Percentiles rank a stretch among this genome's conserved stretches.
phyloP scores from a whole-genome alignment of 169 alveolate species.

The Besnoitia besnoiti region DNA sequence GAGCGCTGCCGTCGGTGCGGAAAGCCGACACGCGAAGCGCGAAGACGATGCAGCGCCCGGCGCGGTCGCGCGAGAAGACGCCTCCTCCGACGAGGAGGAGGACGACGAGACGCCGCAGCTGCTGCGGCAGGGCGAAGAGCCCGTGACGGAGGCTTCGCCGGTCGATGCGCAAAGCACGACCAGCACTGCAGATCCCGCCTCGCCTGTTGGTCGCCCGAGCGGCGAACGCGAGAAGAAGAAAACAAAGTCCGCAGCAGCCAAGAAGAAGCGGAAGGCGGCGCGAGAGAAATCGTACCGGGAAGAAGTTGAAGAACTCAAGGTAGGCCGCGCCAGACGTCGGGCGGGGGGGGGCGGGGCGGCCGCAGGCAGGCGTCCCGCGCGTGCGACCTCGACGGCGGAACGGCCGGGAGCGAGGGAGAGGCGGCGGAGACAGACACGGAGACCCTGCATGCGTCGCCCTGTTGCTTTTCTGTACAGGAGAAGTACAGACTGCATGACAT shows the following conservation, averaged over 20 bases:
- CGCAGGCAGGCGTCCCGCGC: not conserved
- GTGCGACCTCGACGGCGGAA: not conserved
- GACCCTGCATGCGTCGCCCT: not conserved
- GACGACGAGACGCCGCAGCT: not conserved
- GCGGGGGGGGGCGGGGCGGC: too few relatives aligned
- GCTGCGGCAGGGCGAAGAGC: not conserved
- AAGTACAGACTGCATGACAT: conserved; percentile 69
- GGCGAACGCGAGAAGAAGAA: not conserved
- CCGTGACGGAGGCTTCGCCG: not conserved
- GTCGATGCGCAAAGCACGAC: not conserved
- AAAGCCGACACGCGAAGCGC: too few relatives aligned
- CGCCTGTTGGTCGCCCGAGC: not conserved
- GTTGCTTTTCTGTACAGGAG: conserved; percentile 53
- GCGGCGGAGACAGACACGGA: too few relatives aligned
- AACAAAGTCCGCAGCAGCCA: not conserved
- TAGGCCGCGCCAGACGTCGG: too few relatives aligned
- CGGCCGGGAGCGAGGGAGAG: too few relatives aligned
- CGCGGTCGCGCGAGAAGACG: too few relatives aligned
- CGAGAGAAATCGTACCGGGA: conserved; percentile 21
- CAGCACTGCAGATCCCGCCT: not conserved
- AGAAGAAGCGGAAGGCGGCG: conserved; percentile 12
- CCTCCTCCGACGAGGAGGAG: too few relatives aligned
- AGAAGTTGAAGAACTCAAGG: conserved; percentile 18
- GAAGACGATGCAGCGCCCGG: too few relatives aligned
- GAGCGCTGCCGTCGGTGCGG: too few relatives aligned